Evolutionary conservation across 2,329 filamentous ascomycete species (phyloP).

Genomic region (Didymellaceae sp.): DNA sequence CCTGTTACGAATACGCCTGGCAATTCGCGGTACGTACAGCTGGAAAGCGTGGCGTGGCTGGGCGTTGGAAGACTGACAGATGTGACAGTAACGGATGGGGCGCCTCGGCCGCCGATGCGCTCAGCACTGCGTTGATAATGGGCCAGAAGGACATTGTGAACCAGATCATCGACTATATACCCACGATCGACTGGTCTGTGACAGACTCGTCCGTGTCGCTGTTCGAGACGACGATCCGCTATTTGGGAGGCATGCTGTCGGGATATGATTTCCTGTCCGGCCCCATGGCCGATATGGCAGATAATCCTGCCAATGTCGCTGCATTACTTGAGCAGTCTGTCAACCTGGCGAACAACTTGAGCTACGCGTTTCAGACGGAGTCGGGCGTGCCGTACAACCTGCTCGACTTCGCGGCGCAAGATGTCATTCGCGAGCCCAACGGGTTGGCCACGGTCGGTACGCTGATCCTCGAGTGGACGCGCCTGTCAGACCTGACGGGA

Average conservation of each 20-base stretch:
- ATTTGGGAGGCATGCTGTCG: conserved; percentile 80
- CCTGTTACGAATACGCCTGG: conserved; percentile 69
- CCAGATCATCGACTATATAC: conserved; percentile 73
- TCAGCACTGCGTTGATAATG: conserved; percentile 83
- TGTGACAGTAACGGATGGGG: conserved; percentile 78
- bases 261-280: conserved; percentile 77
- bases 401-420: conserved; percentile 64
- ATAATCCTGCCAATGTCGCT: conserved; percentile 58
- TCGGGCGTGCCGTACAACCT: conserved; percentile 76
- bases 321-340: conserved; percentile 70
- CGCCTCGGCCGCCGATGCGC: conserved; percentile 79
- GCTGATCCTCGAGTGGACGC: conserved; percentile 83
- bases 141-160: conserved; percentile 69
- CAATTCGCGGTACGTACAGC: conserved; percentile 68
- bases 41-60: neutral
- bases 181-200: conserved; percentile 71
- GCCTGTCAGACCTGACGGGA: conserved; percentile 75
- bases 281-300: conserved; percentile 62
- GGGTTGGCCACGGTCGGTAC: conserved; percentile 79
- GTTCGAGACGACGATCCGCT: conserved; percentile 91
- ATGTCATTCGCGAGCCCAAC: conserved; percentile 62
- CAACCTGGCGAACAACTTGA: conserved; percentile 73
- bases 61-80: neutral
- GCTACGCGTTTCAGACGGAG: conserved; percentile 78
- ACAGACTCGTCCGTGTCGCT: conserved; percentile 69